Evolutionary conservation across 139 green algal species (phyloP).

Genomic region (Coccomyxa sp.): DNA sequence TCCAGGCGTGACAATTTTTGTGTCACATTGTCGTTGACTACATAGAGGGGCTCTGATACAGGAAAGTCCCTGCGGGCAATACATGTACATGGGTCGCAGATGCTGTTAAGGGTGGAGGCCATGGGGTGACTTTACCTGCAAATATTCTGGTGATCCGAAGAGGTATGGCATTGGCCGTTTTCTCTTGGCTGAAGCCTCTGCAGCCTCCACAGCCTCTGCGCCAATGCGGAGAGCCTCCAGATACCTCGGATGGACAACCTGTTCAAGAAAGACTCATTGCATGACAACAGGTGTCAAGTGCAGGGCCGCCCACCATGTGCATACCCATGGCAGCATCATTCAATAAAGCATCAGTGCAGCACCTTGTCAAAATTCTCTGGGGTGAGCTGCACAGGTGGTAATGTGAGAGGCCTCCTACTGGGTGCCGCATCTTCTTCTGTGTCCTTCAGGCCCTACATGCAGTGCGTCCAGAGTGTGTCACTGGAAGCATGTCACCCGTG

Average conservation of each 20-base stretch:
- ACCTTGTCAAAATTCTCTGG: neutral
- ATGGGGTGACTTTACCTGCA: constrained; percentile 7
- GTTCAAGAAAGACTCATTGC: neutral
- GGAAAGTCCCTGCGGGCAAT: no score
- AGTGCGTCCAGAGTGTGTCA: neutral
- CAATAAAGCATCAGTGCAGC: neutral
- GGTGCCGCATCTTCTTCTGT: neutral
- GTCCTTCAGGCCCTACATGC: neutral
- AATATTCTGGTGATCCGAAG: constrained; percentile 24
- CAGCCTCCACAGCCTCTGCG: neutral
- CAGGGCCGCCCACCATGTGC: no score
- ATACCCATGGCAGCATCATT: neutral
- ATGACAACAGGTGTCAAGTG: no score
- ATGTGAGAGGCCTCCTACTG: neutral
- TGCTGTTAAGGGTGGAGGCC: no score
- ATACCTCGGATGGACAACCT: neutral
- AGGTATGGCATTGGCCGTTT: constrained; percentile 15
- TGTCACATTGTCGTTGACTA: no score
- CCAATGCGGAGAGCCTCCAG: neutral
- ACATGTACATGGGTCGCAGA: no score
- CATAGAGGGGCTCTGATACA: no score
- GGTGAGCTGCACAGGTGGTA: neutral
- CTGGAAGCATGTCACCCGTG: no score
- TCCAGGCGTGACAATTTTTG: no score
- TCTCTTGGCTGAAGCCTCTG: neutral